phyloP scores from a whole-genome alignment of 2,329 filamentous ascomycete genomes.

The Xylaria sp. region DNA sequence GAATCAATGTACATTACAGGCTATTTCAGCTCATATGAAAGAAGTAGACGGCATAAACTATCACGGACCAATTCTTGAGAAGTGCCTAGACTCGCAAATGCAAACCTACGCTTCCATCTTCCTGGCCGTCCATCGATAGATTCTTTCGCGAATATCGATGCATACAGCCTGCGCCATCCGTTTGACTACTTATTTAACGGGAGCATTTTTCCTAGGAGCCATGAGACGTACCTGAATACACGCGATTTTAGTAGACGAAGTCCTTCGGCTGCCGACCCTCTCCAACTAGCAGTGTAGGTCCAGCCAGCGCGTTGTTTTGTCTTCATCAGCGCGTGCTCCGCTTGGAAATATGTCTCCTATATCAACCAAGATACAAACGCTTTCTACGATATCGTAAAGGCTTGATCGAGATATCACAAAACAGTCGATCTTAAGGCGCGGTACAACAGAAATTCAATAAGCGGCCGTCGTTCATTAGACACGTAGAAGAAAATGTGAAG shows the following conservation, averaged over 20 bases:
- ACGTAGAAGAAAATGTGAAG: neutral
- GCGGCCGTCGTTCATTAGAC: neutral
- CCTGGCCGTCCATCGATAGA: neutral
- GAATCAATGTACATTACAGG: neutral
- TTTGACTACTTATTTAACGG: neutral
- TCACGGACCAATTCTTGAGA: neutral
- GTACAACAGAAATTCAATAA: neutral
- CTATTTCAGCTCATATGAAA: neutral
- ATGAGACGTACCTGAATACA: neutral
- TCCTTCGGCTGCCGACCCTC: neutral
- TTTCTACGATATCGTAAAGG: neutral
- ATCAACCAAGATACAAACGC: neutral
- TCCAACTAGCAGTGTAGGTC: neutral
- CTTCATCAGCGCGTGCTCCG: neutral
- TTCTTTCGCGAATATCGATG: neutral
- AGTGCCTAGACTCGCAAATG: neutral
- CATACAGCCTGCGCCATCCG: neutral
- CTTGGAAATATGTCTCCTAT: neutral
- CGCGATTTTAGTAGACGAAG: neutral
- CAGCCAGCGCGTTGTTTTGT: neutral
- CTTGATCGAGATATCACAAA: neutral
- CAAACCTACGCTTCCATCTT: neutral
- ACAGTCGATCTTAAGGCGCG: neutral
- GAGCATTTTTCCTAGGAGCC: neutral
- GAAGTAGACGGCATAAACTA: neutral